Base-by-base conservation (phyloP, 371 early-diverging fungal genomes). In the Dichotomocladium elegans region DNA sequence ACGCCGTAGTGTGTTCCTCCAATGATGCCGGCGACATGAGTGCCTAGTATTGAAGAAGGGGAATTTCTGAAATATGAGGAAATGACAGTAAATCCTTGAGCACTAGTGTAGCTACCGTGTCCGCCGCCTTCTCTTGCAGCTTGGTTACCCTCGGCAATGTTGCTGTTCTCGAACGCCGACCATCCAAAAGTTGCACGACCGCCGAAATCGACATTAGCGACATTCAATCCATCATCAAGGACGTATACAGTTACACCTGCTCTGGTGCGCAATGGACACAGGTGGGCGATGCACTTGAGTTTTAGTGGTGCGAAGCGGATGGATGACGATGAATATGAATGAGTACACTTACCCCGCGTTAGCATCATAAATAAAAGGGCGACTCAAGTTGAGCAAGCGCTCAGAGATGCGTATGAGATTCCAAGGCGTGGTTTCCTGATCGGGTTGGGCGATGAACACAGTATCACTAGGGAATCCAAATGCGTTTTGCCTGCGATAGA, bases 1-100 rank as follows among this genome's bases (percentile, higher is more conserved):
- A 96, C 89, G 60, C 95, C 98, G 63, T 77, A 87, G 1, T 73
- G 81, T 22, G 65, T 77, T 19, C 90, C 85, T 26, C 76, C 94
- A 55, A 91, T 81, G 22, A 86, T 87, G 41, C 93, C 90, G 40
- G 91, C 81, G 29, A 87, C 88, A 63, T 92, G 92, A 21, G 37
- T 37, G 15, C 37, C 37, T 37, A 37, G 37, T 15, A 17, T 0
- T 37, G 21, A 33, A n/a, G 34, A 33, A 12, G n/a, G 5, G 1
- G 37, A 7, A 37, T 5, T 1, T 37, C 5, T 3, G 9, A 8
- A 15, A n/a, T n/a, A n/a, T n/a, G n/a, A n/a, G n/a, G n/a, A n/a
- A n/a, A n/a, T n/a, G n/a, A n/a, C n/a, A n/a, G n/a, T n/a, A n/a
- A n/a, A n/a, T n/a, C n/a, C n/a, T n/a, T n/a, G n/a, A n/a, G n/a